Evolutionary conservation across 306 rosid genomes (phyloP), one percentile per base, ranked within the genome.

Genomic region (Prunus mira): DNA sequence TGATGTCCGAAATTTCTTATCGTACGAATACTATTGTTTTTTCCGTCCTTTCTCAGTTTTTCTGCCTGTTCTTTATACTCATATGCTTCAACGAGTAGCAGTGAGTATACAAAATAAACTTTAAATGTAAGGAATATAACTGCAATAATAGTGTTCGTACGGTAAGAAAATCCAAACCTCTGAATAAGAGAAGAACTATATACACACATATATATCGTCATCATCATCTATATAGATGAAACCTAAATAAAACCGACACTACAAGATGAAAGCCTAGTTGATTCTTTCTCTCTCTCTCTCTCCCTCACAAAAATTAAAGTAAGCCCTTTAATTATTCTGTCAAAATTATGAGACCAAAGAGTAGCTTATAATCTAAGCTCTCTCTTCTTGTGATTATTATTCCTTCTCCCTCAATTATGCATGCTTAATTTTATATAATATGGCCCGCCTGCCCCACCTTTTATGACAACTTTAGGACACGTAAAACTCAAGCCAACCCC

Each of bases 311-410:
- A 13, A 43, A 50, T 60, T 61, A 52, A 58, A 62, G 49, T 47
- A 28, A 12, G 41, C 73, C 69, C 72, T 61, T 27, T 25, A 61
- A 25, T 79, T 76, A 71, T 70, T 75, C 80, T 69, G 68, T 56
- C 75, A 75, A 83, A 79, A 79, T 64, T 58, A 55, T 70, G 77
- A 62, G 30, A 76, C 57, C 1, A 28, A 68, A 28, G 78, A 55
- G 74, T 79, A 45, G 75, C 80, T 83, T 83, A 83, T 49, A 57
- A 63, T 64, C 41, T 70, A 83, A 71, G 87, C 69, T 80, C 49
- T 69, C 56, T 69, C 71, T 61, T 69, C 58, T 61, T 82, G 65
- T 47, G 55, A 61, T 28, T 74, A 49, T 71, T 38, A 66, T 72
- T 66, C 79, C 38, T 45, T 32, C 18, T 17, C 28, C 24, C 24